Base-by-base conservation (phyloP, 106 monocot species). In the Allium cepa region DNA sequence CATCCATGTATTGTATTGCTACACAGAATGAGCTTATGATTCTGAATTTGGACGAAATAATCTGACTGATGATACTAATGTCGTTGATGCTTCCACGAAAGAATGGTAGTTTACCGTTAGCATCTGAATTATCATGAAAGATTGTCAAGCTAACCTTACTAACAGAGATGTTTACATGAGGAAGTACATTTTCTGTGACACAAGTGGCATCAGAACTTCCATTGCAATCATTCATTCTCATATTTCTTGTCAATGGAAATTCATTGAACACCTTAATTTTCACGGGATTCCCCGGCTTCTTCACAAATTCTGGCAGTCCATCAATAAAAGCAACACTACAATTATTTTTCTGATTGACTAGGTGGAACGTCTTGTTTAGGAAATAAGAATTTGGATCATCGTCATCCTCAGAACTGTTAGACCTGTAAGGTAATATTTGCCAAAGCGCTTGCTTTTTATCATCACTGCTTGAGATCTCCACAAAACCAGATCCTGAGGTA, bases 271-370 rank as follows among this genome's bases (percentile, higher is more conserved):
- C 74, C 79, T 90, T 90, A 56, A 76, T 70, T 78, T 85, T 90
- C 45, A 94, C 78, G 72, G 84, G 84, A 80, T 82, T 86, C 55
- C 94, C 94, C 17, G 94, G 94, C 66, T 85, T 94, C 64, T 87
- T 86, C 49, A 90, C 94, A 82, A 90, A 90, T 59, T 90, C 90
- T 26, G 80, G 90, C 55, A 79, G 57, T 16, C 84, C 94, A 73
- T 90, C 90, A 73, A 87, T 78, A 75, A 94, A 90, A 64, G 86
- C 76, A 82, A 94, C 71, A 53, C 76, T 70, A 76, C 59, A 80
- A 47, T 78, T 72, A 74, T 73, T 94, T 67, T 90, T 94, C 67
- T 67, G 58, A 67, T 94, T 94, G 60, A 90, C 74, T 67, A 94
- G 75, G 66, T 94, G 71, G 67, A 90, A 90, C 56, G 84, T 80